These are phyloP conservation scores for Cercospora janseana DNA, from an alignment of 2,329 filamentous ascomycete species.

Conservation along the genomic window DNA sequence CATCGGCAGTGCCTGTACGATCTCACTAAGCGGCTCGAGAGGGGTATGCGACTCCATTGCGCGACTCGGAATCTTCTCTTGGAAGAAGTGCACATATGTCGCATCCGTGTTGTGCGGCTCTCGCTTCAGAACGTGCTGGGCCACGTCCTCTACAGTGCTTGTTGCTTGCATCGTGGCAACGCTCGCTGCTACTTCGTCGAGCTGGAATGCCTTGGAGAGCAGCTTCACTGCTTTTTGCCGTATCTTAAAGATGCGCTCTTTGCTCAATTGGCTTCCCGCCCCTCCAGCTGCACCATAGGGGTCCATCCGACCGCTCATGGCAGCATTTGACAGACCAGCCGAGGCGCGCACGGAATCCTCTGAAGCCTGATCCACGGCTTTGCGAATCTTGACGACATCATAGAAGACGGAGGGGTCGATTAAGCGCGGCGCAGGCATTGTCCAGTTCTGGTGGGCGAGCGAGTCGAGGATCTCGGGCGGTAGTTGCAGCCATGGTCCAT, in stretches of 20 bases:
- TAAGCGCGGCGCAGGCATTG: constrained; percentile 69
- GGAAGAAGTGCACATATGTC: constrained; percentile 88
- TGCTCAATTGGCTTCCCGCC: constrained; percentile 62
- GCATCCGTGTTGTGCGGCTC: constrained; percentile 67
- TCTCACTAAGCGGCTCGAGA: constrained; percentile 63
- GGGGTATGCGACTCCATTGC: constrained; percentile 71
- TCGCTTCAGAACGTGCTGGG: constrained; percentile 68
- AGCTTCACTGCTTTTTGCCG: constrained; percentile 76
- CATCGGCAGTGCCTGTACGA: constrained; percentile 62
- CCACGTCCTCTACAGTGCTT: constrained; percentile 73
- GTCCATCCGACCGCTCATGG: constrained; percentile 53
- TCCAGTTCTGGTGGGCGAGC: constrained; percentile 76
- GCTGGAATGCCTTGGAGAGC: constrained; percentile 70
- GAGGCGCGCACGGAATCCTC: constrained; percentile 74
- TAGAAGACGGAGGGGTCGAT: constrained; percentile 80
- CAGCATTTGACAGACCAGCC: constrained; percentile 66
- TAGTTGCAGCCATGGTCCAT: constrained; percentile 79
- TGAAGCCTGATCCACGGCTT: constrained; percentile 75
- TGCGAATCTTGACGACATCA: constrained; percentile 78
- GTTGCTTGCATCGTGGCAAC: constrained; percentile 81
- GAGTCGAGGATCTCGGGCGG: constrained; percentile 75
- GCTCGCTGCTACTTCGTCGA: constrained; percentile 81
- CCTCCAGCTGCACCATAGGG: constrained; percentile 54
- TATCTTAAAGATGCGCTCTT: constrained; percentile 75
- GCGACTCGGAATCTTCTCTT: constrained; percentile 79